These are phyloP conservation scores for Tranzscheliella williamsii DNA, from an alignment of 1,284 basidiomycete genomes.

Conservation along the genomic window DNA sequence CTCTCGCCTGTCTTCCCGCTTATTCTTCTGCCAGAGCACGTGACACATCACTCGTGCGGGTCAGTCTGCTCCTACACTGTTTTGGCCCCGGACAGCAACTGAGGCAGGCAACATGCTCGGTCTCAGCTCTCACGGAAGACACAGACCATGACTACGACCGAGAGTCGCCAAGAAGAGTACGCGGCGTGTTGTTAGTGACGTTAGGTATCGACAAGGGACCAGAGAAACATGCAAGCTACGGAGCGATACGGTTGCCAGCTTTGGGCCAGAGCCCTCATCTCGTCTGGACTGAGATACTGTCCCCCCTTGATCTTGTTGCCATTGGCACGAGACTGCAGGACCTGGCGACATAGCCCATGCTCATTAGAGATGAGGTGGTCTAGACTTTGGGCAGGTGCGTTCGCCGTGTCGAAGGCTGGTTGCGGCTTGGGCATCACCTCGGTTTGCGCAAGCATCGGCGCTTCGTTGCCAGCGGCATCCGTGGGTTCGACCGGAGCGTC, in stretches of 20 bases:
- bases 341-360: conserved; percentile 20
- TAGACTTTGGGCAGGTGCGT: conserved; percentile 1
- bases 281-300: conserved; percentile 51
- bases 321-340: conserved; percentile 37
- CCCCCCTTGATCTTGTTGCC: conserved; percentile 57
- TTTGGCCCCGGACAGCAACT: too few species aligned
- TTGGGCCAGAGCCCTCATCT: conserved; percentile 52
- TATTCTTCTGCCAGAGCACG: too few species aligned
- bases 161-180: too few species aligned
- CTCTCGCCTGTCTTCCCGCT: too few species aligned
- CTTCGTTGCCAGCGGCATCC: conserved; percentile 12
- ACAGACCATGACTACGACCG: too few species aligned
- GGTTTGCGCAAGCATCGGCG: conserved; percentile 17
- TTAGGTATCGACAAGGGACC: conserved; percentile 44
- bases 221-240: conserved; percentile 54
- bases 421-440: conserved; percentile 28
- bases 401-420: conserved; percentile 2
- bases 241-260: conserved; percentile 53
- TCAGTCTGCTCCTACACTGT: too few species aligned
- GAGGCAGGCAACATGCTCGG: too few species aligned
- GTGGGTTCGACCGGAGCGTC: conserved; percentile 18
- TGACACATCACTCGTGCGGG: too few species aligned
- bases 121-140: too few species aligned
- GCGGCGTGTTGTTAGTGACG: too few species aligned
- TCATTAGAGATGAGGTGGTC: conserved; percentile 21